Conservation (phyloP, 192 early-diverging fungal species). For the Backusella westeae region DNA sequence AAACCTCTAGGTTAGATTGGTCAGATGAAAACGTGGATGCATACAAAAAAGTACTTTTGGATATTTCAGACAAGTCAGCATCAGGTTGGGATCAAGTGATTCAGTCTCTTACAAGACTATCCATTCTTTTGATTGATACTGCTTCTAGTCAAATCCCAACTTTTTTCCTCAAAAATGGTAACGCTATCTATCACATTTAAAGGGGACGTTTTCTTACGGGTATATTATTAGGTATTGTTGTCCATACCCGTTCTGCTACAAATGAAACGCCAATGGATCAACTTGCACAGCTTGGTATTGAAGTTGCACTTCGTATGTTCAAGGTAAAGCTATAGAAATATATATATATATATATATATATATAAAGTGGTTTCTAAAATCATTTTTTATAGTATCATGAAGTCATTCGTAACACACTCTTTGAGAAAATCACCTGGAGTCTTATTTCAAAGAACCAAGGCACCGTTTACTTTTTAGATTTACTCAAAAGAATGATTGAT, state of each 20-base stretch:
- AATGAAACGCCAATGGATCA: slow-evolving; percentile 39
- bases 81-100: slow-evolving; percentile 55
- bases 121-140: slow-evolving; percentile 48
- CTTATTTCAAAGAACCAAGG: slow-evolving; percentile 50
- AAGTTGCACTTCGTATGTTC: slow-evolving; percentile 47
- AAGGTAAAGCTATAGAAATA: slow-evolving; percentile 31
- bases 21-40: slow-evolving; percentile 17
- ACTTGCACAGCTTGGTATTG: slow-evolving; percentile 38
- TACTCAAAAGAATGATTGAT: slow-evolving; percentile 47
- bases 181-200: no score
- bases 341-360: no score
- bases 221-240: background rate
- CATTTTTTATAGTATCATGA: slow-evolving; percentile 45
- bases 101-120: slow-evolving; percentile 50
- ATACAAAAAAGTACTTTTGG: slow-evolving; percentile 31
- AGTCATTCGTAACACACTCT: slow-evolving; percentile 65
- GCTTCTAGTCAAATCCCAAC: slow-evolving; percentile 15
- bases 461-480: slow-evolving; percentile 40
- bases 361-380: no score
- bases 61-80: slow-evolving; percentile 45
- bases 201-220: no score
- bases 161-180: background rate
- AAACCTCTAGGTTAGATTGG: slow-evolving; percentile 20
- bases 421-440: slow-evolving; percentile 64
- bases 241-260: slow-evolving; percentile 10